Conservation (phyloP, 306 rosid species). For the Myrica gale region DNA sequence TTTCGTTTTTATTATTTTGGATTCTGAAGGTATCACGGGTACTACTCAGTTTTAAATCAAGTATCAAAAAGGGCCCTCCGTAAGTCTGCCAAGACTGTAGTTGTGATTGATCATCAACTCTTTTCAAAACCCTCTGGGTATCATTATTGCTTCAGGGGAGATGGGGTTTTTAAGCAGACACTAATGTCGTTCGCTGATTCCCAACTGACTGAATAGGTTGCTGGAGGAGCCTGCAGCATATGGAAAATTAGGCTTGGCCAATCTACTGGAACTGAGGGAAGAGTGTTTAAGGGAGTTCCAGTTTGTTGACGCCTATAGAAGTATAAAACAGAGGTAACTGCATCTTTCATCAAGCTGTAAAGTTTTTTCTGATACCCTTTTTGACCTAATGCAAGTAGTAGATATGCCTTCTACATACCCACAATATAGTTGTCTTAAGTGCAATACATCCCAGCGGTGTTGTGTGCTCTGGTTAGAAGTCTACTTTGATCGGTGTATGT, state of each 20-base stretch:
- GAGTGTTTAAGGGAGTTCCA: slow-evolving; percentile 99
- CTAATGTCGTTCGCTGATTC: slow-evolving; percentile 22
- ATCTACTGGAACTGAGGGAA: slow-evolving; percentile 94
- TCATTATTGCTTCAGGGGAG: neutral
- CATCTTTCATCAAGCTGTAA: slow-evolving; percentile 16
- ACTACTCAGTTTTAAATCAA: too few relatives aligned
- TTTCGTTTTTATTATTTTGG: neutral
- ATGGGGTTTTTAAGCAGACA: slow-evolving; percentile 5
- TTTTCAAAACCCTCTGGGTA: neutral
- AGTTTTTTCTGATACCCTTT: neutral
- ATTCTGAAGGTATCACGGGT: too few relatives aligned
- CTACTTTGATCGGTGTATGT: slow-evolving; percentile 4
- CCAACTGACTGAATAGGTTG: slow-evolving; percentile 54
- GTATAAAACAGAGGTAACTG: slow-evolving; percentile 86
- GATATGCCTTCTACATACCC: neutral
- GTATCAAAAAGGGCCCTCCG: too few relatives aligned
- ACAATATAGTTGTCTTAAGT: neutral
- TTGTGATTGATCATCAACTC: neutral
- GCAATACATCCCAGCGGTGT: neutral
- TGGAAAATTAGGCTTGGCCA: slow-evolving; percentile 92
- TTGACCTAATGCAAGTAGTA: neutral
- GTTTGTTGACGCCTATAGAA: slow-evolving; percentile 88
- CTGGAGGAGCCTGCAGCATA: slow-evolving; percentile 98
- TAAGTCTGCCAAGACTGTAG: neutral
- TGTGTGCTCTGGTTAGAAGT: slow-evolving; percentile 13